Base-by-base conservation (phyloP, 331 rosid species). In the Telfairia occidentalis region DNA sequence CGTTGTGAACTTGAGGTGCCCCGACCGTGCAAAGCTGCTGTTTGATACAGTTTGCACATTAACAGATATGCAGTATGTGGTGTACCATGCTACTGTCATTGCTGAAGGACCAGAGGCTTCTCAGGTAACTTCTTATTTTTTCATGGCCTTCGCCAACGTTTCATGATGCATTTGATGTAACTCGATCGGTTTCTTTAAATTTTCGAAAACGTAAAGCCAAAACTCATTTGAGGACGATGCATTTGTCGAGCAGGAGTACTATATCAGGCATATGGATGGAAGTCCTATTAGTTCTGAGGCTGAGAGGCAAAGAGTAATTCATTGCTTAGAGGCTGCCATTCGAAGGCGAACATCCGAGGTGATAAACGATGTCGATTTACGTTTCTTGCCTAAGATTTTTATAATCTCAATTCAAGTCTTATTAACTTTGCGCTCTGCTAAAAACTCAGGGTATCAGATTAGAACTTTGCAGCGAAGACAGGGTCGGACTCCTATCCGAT, bases 41-140 rank as follows among this genome's bases (percentile, higher is more conserved):
- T 94, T 94, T 58, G 98, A 94, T 76, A 82, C 97, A 0, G 96
- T 94, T 0, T 94, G 97, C 82, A 94, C 98, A n/a, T 76, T 94
- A 77, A 94, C 98, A 5, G 98, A 94, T 78, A 94, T 94, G 96
- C 97, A 90, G 34, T 95, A 95, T 81, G 98, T 91, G 77, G 97
- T 94, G 16, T 94, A 85, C 83, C 98, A 95, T 82, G 98, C 87
- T 12, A 90, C 96, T 58, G 84, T 91, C 74, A 87, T 80, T 85
- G 92, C 97, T 6, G 98, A 95, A 88, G 97, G 92, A 75, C 92
- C 90, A 43, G 98, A 91, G 82, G 98, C 98, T 34, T 81, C 48
- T 86, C 98, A 95, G 98, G 97, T 89, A 80, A 58, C 34, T 79
- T 28, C 67, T 83, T 49, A 76, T 69, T 23, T 10, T 28, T 59